Percentiles rank a stretch among this genome's conserved stretches.
These are phyloP conservation scores for Eucalyptus camaldulensis DNA, from an alignment of 345 rosid species.

Conservation along the genomic window DNA sequence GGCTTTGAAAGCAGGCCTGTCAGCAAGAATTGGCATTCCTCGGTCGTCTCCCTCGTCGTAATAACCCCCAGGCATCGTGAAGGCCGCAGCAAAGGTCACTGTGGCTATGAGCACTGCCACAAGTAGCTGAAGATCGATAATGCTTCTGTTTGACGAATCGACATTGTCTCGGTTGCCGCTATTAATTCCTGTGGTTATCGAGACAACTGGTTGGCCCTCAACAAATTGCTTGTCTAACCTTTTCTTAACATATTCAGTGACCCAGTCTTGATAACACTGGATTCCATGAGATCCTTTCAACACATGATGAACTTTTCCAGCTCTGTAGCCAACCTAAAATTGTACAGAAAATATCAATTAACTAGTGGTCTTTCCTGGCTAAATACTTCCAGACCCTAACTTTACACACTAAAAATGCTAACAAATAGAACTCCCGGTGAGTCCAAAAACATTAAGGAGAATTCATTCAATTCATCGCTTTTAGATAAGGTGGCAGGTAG, in stretches of 20 bases:
- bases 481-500: neutral
- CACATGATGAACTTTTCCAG: neutral
- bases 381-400: neutral
- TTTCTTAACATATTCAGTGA: neutral
- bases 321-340: neutral
- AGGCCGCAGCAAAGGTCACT: neutral
- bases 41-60: fast-evolving
- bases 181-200: neutral
- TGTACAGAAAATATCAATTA: neutral
- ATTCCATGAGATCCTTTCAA: neutral
- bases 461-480: neutral
- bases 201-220: neutral
- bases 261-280: neutral
- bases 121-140: neutral
- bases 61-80: neutral
- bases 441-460: neutral
- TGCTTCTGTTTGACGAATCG: neutral
- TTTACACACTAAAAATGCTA: neutral
- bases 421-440: neutral
- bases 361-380: neutral
- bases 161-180: neutral
- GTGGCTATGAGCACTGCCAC: neutral
- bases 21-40: neutral
- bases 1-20: neutral
- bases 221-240: neutral